Conservation (phyloP, 768 basidiomycete species). For the Hypsizygus marmoreus region DNA sequence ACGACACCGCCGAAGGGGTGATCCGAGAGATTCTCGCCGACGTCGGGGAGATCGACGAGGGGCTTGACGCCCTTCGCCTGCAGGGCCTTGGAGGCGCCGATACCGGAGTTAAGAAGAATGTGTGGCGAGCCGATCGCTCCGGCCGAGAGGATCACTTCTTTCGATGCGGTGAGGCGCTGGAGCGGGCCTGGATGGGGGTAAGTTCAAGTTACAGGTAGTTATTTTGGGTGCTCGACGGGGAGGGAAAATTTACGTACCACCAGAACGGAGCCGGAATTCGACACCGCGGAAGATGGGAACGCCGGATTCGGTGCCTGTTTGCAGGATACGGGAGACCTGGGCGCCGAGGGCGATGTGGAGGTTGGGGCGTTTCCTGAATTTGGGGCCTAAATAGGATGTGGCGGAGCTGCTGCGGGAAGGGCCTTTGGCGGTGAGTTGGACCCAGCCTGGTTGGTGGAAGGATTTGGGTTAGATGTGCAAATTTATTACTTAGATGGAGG, state of each 20-base stretch:
- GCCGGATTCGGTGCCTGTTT: not conserved
- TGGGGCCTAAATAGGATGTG: slow-evolving; percentile 8
- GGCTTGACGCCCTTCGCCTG: slow-evolving; percentile 20
- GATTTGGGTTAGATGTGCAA: too few species aligned
- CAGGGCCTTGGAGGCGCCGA: slow-evolving; percentile 26
- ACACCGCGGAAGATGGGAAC: not conserved
- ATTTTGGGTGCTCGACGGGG: too few species aligned
- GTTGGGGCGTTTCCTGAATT: slow-evolving; percentile 3
- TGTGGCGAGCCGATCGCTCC: slow-evolving; percentile 32
- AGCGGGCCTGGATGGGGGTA: too few species aligned
- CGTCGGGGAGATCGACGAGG: slow-evolving; percentile 32
- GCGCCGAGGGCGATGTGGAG: slow-evolving; percentile 6
- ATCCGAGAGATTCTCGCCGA: slow-evolving; percentile 40
- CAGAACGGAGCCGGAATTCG: not conserved
- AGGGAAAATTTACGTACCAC: not conserved
- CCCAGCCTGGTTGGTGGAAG: too few species aligned
- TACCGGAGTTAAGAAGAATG: slow-evolving; percentile 34
- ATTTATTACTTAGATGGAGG: too few species aligned
- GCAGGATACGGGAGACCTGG: slow-evolving; percentile 1
- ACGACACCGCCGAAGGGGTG: slow-evolving; percentile 25
- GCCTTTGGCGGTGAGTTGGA: too few species aligned
- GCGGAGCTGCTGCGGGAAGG: too few species aligned
- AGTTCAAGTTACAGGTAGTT: too few species aligned
- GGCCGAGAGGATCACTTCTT: slow-evolving; percentile 39
- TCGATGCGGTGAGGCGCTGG: slow-evolving; percentile 23